Percentiles rank a stretch among this genome's conserved stretches.
Evolutionary conservation across 2,329 filamentous ascomycete species (phyloP).

Genomic region (Colletotrichum sp.): DNA sequence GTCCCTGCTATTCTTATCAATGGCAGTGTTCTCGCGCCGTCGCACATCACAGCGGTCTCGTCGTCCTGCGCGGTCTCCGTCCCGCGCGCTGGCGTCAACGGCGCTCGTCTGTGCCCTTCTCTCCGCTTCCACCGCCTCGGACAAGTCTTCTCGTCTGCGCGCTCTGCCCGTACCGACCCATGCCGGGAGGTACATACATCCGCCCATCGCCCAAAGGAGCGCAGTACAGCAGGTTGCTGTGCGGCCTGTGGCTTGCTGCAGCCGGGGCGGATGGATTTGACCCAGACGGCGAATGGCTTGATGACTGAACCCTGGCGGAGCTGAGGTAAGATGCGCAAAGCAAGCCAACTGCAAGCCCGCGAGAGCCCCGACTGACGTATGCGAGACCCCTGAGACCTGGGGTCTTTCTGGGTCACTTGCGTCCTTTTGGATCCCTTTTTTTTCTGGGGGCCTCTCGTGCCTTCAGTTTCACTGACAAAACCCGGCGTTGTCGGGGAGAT

Average conservation of each 20-base stretch:
- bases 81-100: constrained; percentile 10
- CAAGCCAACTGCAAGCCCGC: background rate
- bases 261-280: background rate
- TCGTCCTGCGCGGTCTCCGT: background rate
- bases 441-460: background rate
- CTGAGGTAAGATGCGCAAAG: constrained; percentile 14
- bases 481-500: constrained; percentile 14
- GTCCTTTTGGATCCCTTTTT: background rate
- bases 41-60: background rate
- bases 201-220: constrained; percentile 7
- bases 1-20: background rate
- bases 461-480: constrained; percentile 2
- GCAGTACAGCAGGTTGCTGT: background rate
- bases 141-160: background rate
- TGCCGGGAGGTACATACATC: background rate
- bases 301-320: constrained; percentile 1
- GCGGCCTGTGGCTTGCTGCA: constrained; percentile 12
- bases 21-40: background rate
- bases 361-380: constrained; percentile 10
- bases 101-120: constrained; percentile 15
- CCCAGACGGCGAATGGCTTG: background rate
- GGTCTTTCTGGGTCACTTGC: background rate
- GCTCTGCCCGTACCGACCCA: background rate
- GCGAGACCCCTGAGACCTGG: constrained; percentile 8
- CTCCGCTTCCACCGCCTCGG: constrained; percentile 17